Evolutionary conservation across 495 filamentous ascomycete species (phyloP).

Genomic region (Penicillium egyptiacum): DNA sequence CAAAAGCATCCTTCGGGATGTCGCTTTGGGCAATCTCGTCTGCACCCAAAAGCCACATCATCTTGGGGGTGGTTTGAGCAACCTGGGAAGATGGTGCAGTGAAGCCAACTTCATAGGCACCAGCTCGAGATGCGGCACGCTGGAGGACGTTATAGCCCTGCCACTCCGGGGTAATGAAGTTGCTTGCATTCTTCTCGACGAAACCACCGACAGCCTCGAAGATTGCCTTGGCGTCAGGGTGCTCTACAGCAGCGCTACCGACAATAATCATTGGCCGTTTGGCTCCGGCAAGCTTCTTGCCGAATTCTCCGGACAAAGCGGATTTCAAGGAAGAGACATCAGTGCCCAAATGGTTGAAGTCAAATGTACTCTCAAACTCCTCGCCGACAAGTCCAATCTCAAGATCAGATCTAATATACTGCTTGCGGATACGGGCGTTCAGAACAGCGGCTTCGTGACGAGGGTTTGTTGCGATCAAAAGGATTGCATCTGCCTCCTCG

Average conservation of each 20-base stretch:
- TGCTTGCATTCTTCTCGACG: conserved; percentile 85
- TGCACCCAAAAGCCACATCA: conserved; percentile 94
- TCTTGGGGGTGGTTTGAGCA: conserved; percentile 81
- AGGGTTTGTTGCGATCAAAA: conserved; percentile 92
- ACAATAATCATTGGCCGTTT: conserved; percentile 94
- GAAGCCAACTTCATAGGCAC: conserved; percentile 95
- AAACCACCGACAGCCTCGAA: conserved; percentile 87
- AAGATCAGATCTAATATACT: conserved; percentile 93
- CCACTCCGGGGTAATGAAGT: conserved; percentile 88
- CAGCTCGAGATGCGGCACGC: conserved; percentile 83
- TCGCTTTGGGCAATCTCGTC: conserved; percentile 81
- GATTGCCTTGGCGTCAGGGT: conserved; percentile 85
- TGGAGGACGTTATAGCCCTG: conserved; percentile 97
- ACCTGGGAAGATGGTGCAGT: conserved; percentile 75
- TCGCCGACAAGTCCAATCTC: conserved; percentile 92
- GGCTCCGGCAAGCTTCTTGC: conserved; percentile 85
- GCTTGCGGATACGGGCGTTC: conserved; percentile 95
- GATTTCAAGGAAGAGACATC: conserved; percentile 77
- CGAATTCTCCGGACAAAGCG: conserved; percentile 80
- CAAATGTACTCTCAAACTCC: conserved; percentile 87
- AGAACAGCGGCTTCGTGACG: conserved; percentile 91
- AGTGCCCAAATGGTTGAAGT: conserved; percentile 82
- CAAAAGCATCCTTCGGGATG: conserved; percentile 90
- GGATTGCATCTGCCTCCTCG: conserved; percentile 88
- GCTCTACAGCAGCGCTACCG: conserved; percentile 85